Percentiles rank a stretch among this genome's conserved stretches.
Evolutionary conservation across 73 alveolate species (phyloP).

Genomic region (Paramecium sonneborni): DNA sequence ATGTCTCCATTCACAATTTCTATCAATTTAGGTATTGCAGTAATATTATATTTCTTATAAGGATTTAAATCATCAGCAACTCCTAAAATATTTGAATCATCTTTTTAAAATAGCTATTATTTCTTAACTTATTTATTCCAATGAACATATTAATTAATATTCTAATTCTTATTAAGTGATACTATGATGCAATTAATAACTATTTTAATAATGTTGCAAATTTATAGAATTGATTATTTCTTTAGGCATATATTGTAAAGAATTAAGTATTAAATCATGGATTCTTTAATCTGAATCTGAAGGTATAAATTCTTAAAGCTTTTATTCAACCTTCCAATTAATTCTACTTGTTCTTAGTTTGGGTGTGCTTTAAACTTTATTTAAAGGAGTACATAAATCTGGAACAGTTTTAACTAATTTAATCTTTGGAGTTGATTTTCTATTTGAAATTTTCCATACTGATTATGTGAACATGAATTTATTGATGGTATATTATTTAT

Average conservation of each 20-base stretch:
- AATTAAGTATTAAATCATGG: conserved; percentile 1
- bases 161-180: neutral
- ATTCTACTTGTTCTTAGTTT: neutral
- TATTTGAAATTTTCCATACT: neutral
- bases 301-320: neutral
- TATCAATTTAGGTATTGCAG: neutral
- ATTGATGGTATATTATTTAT: neutral
- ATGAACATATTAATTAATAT: neutral
- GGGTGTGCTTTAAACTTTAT: neutral
- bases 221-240: conserved; percentile 35
- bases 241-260: conserved; percentile 26
- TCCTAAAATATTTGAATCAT: neutral
- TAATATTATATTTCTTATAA: neutral
- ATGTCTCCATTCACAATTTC: neutral
- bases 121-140: neutral
- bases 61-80: neutral
- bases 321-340: neutral
- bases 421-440: neutral
- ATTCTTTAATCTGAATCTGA: conserved; percentile 2
- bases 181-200: neutral
- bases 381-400: neutral
- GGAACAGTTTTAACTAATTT: neutral
- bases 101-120: neutral
- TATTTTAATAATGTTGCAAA: neutral
- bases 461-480: neutral